Base-by-base conservation (phyloP, 1,139 yeast species). In the Eremothecium gossypii region DNA sequence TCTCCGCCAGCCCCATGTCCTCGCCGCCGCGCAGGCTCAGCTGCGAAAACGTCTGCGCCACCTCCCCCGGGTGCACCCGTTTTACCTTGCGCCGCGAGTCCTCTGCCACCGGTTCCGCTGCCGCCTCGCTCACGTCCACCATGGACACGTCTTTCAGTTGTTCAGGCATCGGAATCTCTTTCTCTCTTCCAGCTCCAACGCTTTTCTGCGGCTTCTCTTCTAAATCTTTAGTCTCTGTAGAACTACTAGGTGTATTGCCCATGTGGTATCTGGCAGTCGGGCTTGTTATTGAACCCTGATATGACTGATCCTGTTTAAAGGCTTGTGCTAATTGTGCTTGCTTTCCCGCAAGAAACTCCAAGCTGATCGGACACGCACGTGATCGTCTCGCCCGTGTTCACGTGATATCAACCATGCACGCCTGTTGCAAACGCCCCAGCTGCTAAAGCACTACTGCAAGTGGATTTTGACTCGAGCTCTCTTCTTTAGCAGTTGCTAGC, bases 1-100 rank as follows among this genome's bases (percentile, higher is more conserved):
- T 45, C 23, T 51, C 45, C 7, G 43, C 39, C 31, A 50, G 36
- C 11, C 41, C 47, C 32, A 55, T 31, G 28, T 50, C 54, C 31
- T 49, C 45, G 7, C 54, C 46, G 36, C 49, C 54, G 35, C 58
- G 62, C 5, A 60, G 57, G 35, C 56, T 60, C 62, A 60, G 55
- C 40, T 57, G 55, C 9, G 64, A 60, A 37, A 60, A 48, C 11
- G 58, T 52, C 34, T 59, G 58, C 17, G 55, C 53, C 33, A 60
- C 30, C 26, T 27, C 39, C 12, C 37, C 32, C n/a, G 43, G 17
- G 4, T 28, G 12, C 11, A 12, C 13, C 20, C 14, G 27, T 6
- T 26, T n/a, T 31, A 14, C 12, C 5, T 39, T 31, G 13, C 38
- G 35, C 32, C 37, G 41, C 28, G 39, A 27, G 9, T 38, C 42